Evolutionary conservation across 1,284 basidiomycete genomes (phyloP).

Genomic region (Melanopsichium pennsylvanicum): DNA sequence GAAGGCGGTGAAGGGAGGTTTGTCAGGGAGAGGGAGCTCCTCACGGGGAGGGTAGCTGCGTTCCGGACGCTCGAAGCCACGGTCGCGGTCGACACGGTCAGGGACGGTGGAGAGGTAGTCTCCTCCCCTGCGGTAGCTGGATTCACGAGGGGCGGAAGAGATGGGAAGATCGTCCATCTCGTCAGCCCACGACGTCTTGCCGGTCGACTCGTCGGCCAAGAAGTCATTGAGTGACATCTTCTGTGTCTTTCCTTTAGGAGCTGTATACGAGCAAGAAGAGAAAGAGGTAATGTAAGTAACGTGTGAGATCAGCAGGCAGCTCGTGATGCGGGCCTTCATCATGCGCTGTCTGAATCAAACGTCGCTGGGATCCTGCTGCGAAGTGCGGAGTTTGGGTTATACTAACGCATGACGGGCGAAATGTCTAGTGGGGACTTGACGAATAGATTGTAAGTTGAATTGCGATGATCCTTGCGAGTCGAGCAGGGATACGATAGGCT

Average conservation of each 20-base stretch:
- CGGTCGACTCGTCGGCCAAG: conserved; percentile 59
- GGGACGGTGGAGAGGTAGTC: conserved; percentile 50
- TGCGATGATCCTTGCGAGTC: conserved; percentile 7
- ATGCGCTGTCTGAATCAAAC: background rate
- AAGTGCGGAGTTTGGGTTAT: too few relatives aligned
- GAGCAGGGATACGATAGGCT: conserved; percentile 5
- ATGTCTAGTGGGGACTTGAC: conserved; percentile 6
- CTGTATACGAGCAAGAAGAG: conserved; percentile 30
- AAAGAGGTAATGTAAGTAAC: background rate
- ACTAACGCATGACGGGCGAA: conserved; percentile 39
- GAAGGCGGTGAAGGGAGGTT: conserved; percentile 93
- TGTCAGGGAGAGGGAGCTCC: conserved; percentile 91
- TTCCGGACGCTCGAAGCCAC: conserved; percentile 49
- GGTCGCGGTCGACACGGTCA: conserved; percentile 54
- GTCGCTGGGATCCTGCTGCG: too few relatives aligned
- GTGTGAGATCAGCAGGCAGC: background rate
- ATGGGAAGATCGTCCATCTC: conserved; percentile 64
- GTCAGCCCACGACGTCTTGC: conserved; percentile 64
- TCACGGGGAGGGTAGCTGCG: conserved; percentile 72
- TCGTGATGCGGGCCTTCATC: background rate
- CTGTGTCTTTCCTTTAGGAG: conserved; percentile 59
- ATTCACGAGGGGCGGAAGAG: conserved; percentile 49
- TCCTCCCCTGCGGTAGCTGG: conserved; percentile 46
- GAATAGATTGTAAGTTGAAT: conserved; percentile 1
- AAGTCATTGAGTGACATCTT: conserved; percentile 64